Percentiles rank a stretch among this genome's conserved stretches.
Conservation (phyloP, 257 asterid species). For the Mitragyna speciosa region DNA sequence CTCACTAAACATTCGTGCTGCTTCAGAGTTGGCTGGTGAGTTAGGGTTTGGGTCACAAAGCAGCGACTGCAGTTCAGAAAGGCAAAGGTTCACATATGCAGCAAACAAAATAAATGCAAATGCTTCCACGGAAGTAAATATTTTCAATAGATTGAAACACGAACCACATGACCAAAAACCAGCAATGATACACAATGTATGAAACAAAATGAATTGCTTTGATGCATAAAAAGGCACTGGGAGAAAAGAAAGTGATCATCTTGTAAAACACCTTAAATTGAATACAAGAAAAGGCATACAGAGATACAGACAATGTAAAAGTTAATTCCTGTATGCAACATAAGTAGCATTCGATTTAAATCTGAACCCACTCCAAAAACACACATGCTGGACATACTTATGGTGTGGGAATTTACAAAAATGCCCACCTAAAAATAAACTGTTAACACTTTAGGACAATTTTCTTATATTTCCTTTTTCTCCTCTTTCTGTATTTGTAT, state of each 20-base stretch:
- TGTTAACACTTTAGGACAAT: not conserved
- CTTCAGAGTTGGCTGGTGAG: slow-evolving; percentile 94
- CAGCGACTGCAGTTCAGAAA: slow-evolving; percentile 55
- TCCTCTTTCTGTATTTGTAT: not conserved
- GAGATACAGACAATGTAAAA: not conserved
- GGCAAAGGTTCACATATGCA: not conserved
- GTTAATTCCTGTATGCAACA: not conserved
- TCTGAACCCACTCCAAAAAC: not conserved
- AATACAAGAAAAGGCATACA: too few relatives aligned
- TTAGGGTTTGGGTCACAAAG: slow-evolving; percentile 91
- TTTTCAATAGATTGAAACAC: not conserved
- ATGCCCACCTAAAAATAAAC: not conserved
- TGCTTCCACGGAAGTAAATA: not conserved
- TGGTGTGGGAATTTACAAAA: not conserved
- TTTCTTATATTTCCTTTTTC: not conserved
- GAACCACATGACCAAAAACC: not conserved
- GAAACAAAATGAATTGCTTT: not conserved
- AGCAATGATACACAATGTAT: not conserved
- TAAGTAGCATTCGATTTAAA: not conserved
- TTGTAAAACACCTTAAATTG: not conserved
- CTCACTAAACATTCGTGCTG: slow-evolving; percentile 85
- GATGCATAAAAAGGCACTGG: not conserved
- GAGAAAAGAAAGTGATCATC: not conserved
- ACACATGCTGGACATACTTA: not conserved
- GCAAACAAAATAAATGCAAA: not conserved